Percentiles rank a stretch among this genome's conserved stretches.
phyloP scores from a whole-genome alignment of 2,329 filamentous ascomycete species.

The Aaosphaeria arxii region DNA sequence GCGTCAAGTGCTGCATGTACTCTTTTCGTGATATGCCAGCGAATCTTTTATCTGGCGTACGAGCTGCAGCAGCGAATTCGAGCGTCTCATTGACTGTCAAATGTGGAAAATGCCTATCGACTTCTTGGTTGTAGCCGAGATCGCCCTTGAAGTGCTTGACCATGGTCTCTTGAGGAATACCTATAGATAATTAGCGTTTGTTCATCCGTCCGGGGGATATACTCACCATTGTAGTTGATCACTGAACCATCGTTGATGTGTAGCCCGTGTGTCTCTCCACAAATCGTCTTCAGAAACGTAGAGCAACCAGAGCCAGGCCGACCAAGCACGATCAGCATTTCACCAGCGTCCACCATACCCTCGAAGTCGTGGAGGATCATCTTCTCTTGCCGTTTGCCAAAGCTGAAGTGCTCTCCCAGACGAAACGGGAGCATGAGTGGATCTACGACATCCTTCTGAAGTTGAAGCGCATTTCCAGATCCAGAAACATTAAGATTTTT shows the following conservation, averaged over 20 bases:
- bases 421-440: slow-evolving; percentile 58
- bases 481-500: slow-evolving; percentile 65
- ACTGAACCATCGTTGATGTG: slow-evolving; percentile 48
- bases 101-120: slow-evolving; percentile 55
- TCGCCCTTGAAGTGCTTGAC: slow-evolving; percentile 48
- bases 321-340: slow-evolving; percentile 47
- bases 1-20: slow-evolving; percentile 45
- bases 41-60: slow-evolving; percentile 46
- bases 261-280: slow-evolving; percentile 59
- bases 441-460: slow-evolving; percentile 66
- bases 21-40: slow-evolving; percentile 40
- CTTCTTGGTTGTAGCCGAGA: slow-evolving; percentile 45
- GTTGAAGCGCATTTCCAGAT: slow-evolving; percentile 63
- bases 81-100: slow-evolving; percentile 57
- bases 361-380: slow-evolving; percentile 56
- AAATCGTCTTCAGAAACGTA: slow-evolving; percentile 62
- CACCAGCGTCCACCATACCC: slow-evolving; percentile 51
- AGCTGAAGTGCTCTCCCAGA: slow-evolving; percentile 54
- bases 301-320: slow-evolving; percentile 59
- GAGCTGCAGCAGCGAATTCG: slow-evolving; percentile 53
- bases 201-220: too few relatives aligned
- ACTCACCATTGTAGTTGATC: slow-evolving; percentile 60
- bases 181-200: too few relatives aligned
- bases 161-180: slow-evolving; percentile 39
- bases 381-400: slow-evolving; percentile 48